A percentile compares a stretch with the other conserved stretches of the same genome.
phyloP scores from a whole-genome alignment of 2,329 filamentous ascomycete genomes.

The Fragosphaeria purpurea region DNA sequence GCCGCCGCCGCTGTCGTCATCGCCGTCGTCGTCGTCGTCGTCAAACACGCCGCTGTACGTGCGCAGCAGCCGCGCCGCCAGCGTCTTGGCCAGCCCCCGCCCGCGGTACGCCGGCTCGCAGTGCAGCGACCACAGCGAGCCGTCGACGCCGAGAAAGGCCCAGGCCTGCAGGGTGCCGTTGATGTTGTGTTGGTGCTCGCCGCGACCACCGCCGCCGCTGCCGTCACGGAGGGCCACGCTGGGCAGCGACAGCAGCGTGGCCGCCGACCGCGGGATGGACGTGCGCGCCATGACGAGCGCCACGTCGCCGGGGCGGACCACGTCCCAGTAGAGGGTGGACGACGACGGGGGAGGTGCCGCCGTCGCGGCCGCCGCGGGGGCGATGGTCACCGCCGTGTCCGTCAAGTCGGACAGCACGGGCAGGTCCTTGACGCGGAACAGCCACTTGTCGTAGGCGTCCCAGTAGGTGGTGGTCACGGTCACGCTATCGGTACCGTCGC shows the following conservation, averaged over 20 bases:
- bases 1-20: slow-evolving; percentile 35
- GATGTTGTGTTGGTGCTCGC: too few relatives aligned
- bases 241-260: slow-evolving; percentile 33
- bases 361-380: background rate
- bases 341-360: background rate
- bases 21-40: slow-evolving; percentile 51
- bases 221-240: slow-evolving; percentile 35
- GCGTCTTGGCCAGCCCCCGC: slow-evolving; percentile 50
- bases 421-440: slow-evolving; percentile 40
- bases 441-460: slow-evolving; percentile 45
- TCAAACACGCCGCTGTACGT: slow-evolving; percentile 34
- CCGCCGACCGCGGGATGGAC: slow-evolving; percentile 44
- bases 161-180: slow-evolving; percentile 46
- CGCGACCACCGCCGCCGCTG: slow-evolving; percentile 27
- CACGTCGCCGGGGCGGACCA: slow-evolving; percentile 41
- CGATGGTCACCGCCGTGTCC: slow-evolving; percentile 14
- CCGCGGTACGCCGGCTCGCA: slow-evolving; percentile 52
- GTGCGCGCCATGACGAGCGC: slow-evolving; percentile 44
- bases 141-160: slow-evolving; percentile 54
- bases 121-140: slow-evolving; percentile 50
- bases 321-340: slow-evolving; percentile 40
- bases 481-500: slow-evolving; percentile 24
- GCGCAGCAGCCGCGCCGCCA: slow-evolving; percentile 48
- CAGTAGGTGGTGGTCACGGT: slow-evolving; percentile 18
- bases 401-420: slow-evolving; percentile 29